A percentile compares a stretch with the other conserved stretches of the same genome.
Conservation (phyloP, 2,329 filamentous ascomycete species). For the Byssochlamys sp. region DNA sequence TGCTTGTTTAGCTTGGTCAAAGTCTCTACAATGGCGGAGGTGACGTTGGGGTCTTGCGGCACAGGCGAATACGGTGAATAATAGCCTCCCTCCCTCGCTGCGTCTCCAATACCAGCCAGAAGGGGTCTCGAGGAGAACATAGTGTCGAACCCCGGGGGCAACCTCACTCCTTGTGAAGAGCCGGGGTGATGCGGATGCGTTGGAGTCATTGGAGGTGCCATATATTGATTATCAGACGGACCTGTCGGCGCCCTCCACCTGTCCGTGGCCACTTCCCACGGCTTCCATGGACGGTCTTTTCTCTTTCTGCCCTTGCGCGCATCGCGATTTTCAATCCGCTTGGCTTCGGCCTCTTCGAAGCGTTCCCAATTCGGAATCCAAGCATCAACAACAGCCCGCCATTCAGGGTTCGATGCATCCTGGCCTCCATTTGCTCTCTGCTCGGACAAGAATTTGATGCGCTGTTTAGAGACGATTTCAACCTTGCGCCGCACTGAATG, state of each 20-base stretch:
- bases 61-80: constrained; percentile 5
- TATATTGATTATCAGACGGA: not conserved
- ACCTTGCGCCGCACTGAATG: constrained; percentile 35
- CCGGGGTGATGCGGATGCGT: constrained; percentile 3
- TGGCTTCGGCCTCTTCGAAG: constrained; percentile 29
- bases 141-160: constrained; percentile 31
- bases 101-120: not conserved
- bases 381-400: constrained; percentile 29
- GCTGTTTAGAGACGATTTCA: constrained; percentile 31
- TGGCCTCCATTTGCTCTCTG: constrained; percentile 20
- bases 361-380: constrained; percentile 34
- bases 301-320: constrained; percentile 19
- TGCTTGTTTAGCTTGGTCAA: constrained; percentile 29
- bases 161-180: constrained; percentile 15
- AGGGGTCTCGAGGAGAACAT: constrained; percentile 24
- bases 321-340: constrained; percentile 30
- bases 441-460: constrained; percentile 30
- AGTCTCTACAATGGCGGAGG: constrained; percentile 27
- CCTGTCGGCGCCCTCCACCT: not conserved
- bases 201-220: not conserved
- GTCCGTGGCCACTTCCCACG: constrained; percentile 1
- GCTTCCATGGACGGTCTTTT: constrained; percentile 10
- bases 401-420: constrained; percentile 28
- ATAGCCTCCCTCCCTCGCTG: not conserved
- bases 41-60: constrained; percentile 13